Evolutionary conservation across 2,329 filamentous ascomycete species (phyloP).

Genomic region (Hysterium pulicare): DNA sequence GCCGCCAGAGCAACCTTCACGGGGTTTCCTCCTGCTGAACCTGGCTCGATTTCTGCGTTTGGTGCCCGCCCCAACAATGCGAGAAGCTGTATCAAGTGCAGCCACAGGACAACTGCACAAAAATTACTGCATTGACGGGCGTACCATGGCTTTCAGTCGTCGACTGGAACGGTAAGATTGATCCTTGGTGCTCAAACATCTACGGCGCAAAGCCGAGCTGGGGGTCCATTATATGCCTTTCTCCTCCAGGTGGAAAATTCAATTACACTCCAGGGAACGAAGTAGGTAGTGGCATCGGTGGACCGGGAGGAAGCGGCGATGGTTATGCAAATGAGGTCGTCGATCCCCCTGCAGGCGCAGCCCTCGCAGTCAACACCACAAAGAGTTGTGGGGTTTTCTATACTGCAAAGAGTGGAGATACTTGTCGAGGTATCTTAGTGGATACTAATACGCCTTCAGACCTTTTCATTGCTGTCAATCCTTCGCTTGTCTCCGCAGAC

Average conservation of each 20-base stretch:
- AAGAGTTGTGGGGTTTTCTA: no score
- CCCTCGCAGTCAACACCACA: not conserved
- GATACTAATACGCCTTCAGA: no score
- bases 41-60: no score
- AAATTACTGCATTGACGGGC: no score
- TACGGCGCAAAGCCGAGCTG: not conserved
- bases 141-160: no score
- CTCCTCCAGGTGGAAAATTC: conserved; percentile 5
- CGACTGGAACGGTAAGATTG: no score
- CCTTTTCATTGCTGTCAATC: not conserved
- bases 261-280: conserved; percentile 3
- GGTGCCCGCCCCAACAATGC: no score
- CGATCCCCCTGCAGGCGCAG: not conserved
- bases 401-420: conserved; percentile 1
- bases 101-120: no score
- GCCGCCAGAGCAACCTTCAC: no score
- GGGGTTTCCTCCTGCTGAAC: no score
- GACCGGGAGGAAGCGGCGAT: conserved; percentile 6
- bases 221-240: conserved; percentile 3
- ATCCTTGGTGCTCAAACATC: no score
- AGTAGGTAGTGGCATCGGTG: conserved; percentile 3
- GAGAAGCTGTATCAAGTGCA: no score
- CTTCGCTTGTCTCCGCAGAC: not conserved
- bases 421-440: conserved; percentile 1
- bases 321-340: conserved; percentile 3